phyloP scores from a whole-genome alignment of 805 yeast genomes.

The Saccharomycopsis babjevae region DNA sequence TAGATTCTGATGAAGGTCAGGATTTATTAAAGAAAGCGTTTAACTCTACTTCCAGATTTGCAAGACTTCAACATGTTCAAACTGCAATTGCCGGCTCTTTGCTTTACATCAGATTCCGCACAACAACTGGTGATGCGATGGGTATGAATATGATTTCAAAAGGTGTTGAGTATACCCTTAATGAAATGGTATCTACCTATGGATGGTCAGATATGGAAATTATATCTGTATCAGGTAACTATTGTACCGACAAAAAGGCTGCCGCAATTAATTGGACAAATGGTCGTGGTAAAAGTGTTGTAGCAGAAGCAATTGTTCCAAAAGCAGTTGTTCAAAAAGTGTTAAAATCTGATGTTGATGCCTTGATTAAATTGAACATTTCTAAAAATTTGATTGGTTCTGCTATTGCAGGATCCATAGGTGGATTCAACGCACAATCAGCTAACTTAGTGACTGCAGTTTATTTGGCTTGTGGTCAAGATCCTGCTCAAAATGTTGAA shows the following conservation, averaged over 20 bases:
- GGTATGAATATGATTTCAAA: conserved; percentile 99
- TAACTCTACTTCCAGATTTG: conserved; percentile 95
- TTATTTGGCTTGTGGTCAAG: conserved; percentile 93
- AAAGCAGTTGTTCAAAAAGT: conserved; percentile 69
- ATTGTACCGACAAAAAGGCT: conserved; percentile 95
- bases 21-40: conserved; percentile 73
- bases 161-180: conserved; percentile 86
- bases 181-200: conserved; percentile 73
- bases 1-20: conserved; percentile 93
- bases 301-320: conserved; percentile 91
- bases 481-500: conserved; percentile 99
- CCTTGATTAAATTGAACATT: conserved; percentile 81
- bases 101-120: conserved; percentile 82
- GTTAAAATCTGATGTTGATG: conserved; percentile 84
- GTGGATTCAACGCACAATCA: conserved; percentile 98
- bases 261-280: conserved; percentile 99
- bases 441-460: conserved; percentile 94
- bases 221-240: conserved; percentile 91
- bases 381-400: conserved; percentile 89
- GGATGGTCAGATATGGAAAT: conserved; percentile 94
- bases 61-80: conserved; percentile 81
- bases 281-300: conserved; percentile 97
- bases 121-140: conserved; percentile 99
- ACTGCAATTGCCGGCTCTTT: conserved; percentile 92
- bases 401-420: conserved; percentile 97